phyloP scores from a whole-genome alignment of 129 eudicot species.

The Ambrosia trifida region DNA sequence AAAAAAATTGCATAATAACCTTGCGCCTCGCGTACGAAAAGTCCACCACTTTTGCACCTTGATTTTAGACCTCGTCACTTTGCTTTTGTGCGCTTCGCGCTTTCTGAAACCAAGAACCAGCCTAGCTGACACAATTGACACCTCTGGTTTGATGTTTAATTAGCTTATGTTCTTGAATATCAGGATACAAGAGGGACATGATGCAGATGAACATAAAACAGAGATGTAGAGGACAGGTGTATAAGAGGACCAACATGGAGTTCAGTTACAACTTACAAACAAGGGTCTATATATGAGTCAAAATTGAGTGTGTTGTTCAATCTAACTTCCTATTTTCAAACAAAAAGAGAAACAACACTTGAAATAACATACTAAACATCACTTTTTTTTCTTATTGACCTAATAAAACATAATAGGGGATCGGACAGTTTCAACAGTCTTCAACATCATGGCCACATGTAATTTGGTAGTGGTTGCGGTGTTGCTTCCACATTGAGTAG shows the following conservation, averaged over 20 bases:
- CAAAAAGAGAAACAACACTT: constrained; percentile 16
- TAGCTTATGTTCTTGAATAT: too few species aligned
- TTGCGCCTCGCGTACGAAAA: too few species aligned
- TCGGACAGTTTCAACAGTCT: constrained; percentile 1
- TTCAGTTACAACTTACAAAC: constrained; percentile 11
- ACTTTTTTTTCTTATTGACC: constrained; percentile 36
- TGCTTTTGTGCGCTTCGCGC: too few species aligned
- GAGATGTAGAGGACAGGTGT: constrained; percentile 5
- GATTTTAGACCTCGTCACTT: too few species aligned
- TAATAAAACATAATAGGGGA: constrained; percentile 26
- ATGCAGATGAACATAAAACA: background rate
- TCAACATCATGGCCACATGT: constrained; percentile 19
- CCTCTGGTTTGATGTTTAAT: too few species aligned
- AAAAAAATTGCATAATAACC: too few species aligned
- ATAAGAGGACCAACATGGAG: background rate
- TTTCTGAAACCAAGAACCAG: too few species aligned
- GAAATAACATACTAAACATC: constrained; percentile 32
- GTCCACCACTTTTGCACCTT: too few species aligned
- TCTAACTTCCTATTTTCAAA: constrained; percentile 29
- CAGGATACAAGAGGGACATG: too few species aligned
- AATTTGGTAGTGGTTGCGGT: constrained; percentile 15
- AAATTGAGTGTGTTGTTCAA: constrained; percentile 29
- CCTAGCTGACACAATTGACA: too few species aligned
- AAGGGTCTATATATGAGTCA: constrained; percentile 29
- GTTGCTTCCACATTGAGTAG: constrained; percentile 15